Evolutionary conservation across 345 rosid genomes (phyloP), one percentile per base, ranked within the genome.

Genomic region (Balakata baccata): DNA sequence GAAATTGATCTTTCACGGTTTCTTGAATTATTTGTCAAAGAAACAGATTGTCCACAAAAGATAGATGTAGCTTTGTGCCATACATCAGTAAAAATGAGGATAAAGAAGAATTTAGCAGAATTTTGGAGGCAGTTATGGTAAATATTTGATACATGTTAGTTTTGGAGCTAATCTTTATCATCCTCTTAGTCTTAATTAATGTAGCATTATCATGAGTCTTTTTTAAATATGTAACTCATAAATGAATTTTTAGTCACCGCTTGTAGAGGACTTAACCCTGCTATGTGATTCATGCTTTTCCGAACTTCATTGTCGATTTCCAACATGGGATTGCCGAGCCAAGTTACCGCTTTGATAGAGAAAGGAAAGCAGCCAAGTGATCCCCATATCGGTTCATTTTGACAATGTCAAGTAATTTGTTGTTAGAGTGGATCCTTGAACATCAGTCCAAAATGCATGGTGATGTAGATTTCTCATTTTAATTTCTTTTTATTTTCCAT

Each of bases 101-200:
- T 69, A 89, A 88, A 79, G 11, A 89, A 78, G 97, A 92, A 58
- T 90, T 92, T 79, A 86, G 92, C 85, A 89, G 69, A 75, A 76
- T 90, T 72, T 74, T 90, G 9, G 97, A 90, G 82, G 96, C 94
- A 11, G 85, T 90, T 45, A 92, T 89, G 93, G 93, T 92, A 52
- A 71, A 39, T 17, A 53, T 5, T 20, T 4, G 18, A 59, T 47
- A n/a, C n/a, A 16, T 11, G 7, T 3, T 16, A 23, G 52, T 9
- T 0, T 41, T 14, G 1, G 5, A 46, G 6, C 7, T 18, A 2
- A 49, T 34, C 14, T 51, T 1, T 7, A 0, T 20, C 11, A 11
- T 25, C 18, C 4, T 20, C 29, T 58, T 58, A 58, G 63, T 52
- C 57, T 52, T 52, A 52, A 6, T 49, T n/a, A n/a, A n/a, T n/a